Percentiles rank a stretch among this genome's conserved stretches.
phyloP scores from a whole-genome alignment of 2,329 filamentous ascomycete species.

The Hypoxylon rubiginosum region DNA sequence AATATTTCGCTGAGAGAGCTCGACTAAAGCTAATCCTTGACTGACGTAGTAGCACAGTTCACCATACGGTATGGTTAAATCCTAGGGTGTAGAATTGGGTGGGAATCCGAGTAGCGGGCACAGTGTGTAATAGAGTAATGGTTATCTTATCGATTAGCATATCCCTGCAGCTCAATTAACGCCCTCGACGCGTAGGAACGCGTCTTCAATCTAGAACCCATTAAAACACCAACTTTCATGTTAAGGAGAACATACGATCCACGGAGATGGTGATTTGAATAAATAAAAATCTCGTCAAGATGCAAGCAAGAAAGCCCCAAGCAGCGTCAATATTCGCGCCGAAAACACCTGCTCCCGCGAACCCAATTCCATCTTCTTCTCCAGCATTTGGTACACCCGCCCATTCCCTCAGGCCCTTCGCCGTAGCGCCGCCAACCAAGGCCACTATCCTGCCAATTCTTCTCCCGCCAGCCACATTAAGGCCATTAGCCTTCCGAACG shows the following conservation, averaged over 20 bases:
- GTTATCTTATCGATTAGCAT: constrained; percentile 1
- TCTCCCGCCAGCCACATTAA: constrained; percentile 85
- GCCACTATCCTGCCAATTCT: constrained; percentile 86
- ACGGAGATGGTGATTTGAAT: constrained; percentile 10
- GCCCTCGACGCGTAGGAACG: constrained; percentile 51
- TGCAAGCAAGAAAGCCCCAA: constrained; percentile 48
- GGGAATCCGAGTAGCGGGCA: too few species aligned
- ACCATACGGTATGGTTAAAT: not conserved
- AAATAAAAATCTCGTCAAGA: constrained; percentile 29
- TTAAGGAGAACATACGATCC: not conserved
- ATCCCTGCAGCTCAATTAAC: constrained; percentile 43
- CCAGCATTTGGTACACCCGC: constrained; percentile 90
- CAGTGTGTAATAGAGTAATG: not conserved
- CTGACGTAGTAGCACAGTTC: constrained; percentile 22
- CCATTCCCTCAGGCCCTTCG: constrained; percentile 79
- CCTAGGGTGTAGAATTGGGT: not conserved
- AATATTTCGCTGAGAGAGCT: constrained; percentile 3
- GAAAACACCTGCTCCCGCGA: constrained; percentile 56
- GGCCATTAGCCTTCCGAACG: constrained; percentile 92
- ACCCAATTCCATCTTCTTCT: constrained; percentile 86
- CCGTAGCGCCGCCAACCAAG: constrained; percentile 63
- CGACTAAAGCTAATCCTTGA: constrained; percentile 10
- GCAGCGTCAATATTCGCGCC: constrained; percentile 57
- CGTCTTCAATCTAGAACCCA: constrained; percentile 37
- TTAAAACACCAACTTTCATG: constrained; percentile 17